Evolutionary conservation across 768 basidiomycete species (phyloP).

Genomic region (Obba rivulosa): DNA sequence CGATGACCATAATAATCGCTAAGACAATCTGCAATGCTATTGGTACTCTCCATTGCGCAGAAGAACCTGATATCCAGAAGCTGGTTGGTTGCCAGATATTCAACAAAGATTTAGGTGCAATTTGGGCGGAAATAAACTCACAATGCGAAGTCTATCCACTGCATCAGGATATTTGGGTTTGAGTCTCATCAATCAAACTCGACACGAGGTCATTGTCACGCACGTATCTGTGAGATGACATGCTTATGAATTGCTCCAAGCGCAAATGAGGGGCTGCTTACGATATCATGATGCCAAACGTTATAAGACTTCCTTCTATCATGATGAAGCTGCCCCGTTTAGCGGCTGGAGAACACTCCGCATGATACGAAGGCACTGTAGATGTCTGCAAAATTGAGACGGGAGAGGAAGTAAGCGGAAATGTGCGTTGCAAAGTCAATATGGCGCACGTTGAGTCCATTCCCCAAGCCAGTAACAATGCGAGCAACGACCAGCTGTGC

Average conservation of each 20-base stretch:
- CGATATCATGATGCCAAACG: conserved; percentile 59
- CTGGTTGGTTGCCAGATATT: conserved; percentile 19
- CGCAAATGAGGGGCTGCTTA: conserved; percentile 28
- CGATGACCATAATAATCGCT: conserved; percentile 46
- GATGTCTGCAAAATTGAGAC: conserved; percentile 40
- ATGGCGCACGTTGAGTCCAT: conserved; percentile 49
- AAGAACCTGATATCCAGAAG: conserved; percentile 45
- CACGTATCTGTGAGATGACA: conserved; percentile 16
- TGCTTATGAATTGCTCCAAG: not conserved
- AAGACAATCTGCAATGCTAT: conserved; percentile 56
- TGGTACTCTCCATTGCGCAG: conserved; percentile 59
- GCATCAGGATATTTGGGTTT: not conserved
- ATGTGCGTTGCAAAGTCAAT: not conserved
- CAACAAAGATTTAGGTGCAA: too few species aligned
- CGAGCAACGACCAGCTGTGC: conserved; percentile 59
- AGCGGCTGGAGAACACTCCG: conserved; percentile 59
- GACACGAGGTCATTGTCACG: conserved; percentile 2
- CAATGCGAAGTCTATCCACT: conserved; percentile 66
- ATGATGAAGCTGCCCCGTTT: conserved; percentile 58
- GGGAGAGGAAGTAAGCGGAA: not conserved
- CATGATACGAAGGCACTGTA: conserved; percentile 59
- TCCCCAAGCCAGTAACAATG: conserved; percentile 57
- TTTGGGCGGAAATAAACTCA: conserved; percentile 22
- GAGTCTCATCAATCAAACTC: not conserved
- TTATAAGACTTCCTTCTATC: conserved; percentile 60